A percentile compares a stretch with the other conserved stretches of the same genome.
phyloP scores from a whole-genome alignment of 768 basidiomycete species.

The Amanita pallidorosea region DNA sequence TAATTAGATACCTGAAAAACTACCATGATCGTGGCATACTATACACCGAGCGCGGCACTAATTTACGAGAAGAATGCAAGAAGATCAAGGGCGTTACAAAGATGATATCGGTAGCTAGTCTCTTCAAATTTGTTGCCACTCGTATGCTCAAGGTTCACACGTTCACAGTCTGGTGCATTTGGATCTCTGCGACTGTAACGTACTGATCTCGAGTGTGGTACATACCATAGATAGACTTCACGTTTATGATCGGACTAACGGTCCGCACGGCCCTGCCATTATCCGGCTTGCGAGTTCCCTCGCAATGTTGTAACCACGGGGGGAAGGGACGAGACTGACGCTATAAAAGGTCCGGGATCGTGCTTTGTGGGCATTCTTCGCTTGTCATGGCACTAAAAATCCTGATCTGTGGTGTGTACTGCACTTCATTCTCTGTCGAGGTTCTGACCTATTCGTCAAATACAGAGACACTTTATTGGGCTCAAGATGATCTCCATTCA shows the following conservation, averaged over 20 bases:
- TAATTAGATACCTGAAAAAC: slow-evolving; percentile 47
- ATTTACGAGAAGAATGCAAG: slow-evolving; percentile 52
- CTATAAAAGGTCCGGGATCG: too few species aligned
- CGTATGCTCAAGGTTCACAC: background rate
- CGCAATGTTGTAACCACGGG: too few species aligned
- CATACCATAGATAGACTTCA: background rate
- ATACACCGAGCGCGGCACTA: slow-evolving; percentile 38
- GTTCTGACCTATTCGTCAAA: background rate
- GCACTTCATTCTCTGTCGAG: background rate
- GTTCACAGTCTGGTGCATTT: background rate
- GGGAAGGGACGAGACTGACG: too few species aligned
- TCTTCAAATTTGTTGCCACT: background rate
- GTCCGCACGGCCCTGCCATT: background rate
- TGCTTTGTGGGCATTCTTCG: background rate
- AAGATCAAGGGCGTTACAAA: slow-evolving; percentile 43
- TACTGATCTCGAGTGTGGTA: background rate
- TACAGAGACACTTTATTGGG: slow-evolving; percentile 69
- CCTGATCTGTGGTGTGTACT: slow-evolving; percentile 26
- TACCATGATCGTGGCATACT: slow-evolving; percentile 43
- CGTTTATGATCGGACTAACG: background rate
- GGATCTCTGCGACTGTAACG: background rate
- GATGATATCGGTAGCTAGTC: slow-evolving; percentile 27
- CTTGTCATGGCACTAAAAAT: slow-evolving; percentile 20
- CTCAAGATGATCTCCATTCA: slow-evolving; percentile 58
- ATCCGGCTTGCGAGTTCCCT: too few species aligned